Base-by-base conservation (phyloP, 2,329 filamentous ascomycete species). In the Sporothrix humicola region DNA sequence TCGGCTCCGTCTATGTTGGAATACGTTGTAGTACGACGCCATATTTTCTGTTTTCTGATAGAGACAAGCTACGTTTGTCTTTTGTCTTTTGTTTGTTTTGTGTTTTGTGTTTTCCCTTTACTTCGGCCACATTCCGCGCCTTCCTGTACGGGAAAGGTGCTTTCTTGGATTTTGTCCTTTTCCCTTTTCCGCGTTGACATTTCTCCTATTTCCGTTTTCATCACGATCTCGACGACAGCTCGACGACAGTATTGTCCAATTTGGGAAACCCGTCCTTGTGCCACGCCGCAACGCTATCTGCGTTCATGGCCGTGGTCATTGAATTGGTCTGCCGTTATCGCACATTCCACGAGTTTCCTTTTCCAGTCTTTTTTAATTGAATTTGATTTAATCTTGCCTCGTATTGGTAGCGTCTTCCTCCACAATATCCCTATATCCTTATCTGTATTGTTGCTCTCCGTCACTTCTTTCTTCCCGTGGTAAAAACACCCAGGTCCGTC, bases 401-500 rank as follows among this genome's bases (percentile, higher is more conserved):
- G n/a, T n/a, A n/a, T n/a, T n/a, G n/a, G n/a, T n/a, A n/a, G n/a
- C n/a, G n/a, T n/a, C n/a, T n/a, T n/a, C n/a, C n/a, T n/a, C n/a
- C n/a, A n/a, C n/a, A n/a, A n/a, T n/a, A n/a, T n/a, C n/a, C n/a
- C n/a, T n/a, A n/a, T n/a, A n/a, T n/a, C n/a, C n/a, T n/a, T n/a
- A n/a, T n/a, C n/a, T n/a, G n/a, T 26, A 23, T 20, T 56, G 2
- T 20, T 56, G 7, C 20, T n/a, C 7, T n/a, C 13, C 23, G 52
- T 56, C 52, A 8, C n/a, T 20, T 56, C 52, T 56, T 56, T 56
- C 23, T 26, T 26, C 23, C 23, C 23, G 1, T 26, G 23, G 52
- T 56, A 42, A 74, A 68, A 9, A 37, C 74, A 8, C 59, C 31
- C 6, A 77, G 68, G 59, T 76, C 66, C 13, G 72, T 73, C 31